Evolutionary conservation across 2,329 filamentous ascomycete genomes (phyloP).

Genomic region (Phoma herbarum): DNA sequence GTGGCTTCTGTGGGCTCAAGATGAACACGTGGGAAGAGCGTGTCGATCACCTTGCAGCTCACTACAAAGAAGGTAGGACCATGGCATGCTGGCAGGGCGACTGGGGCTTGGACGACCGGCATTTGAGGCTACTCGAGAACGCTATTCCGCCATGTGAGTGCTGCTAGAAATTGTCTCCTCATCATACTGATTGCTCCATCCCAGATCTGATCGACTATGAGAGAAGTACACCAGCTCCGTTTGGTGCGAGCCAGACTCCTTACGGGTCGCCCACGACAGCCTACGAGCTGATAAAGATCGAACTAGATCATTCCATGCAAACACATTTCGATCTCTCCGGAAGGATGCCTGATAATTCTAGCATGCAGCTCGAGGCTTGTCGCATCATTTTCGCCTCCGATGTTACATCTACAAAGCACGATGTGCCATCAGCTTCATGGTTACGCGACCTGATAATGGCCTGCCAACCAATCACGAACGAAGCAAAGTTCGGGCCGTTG

Average conservation of each 20-base stretch:
- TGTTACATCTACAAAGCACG: constrained; percentile 15
- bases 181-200: background rate
- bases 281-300: constrained; percentile 37
- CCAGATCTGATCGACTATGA: constrained; percentile 36
- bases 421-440: constrained; percentile 27
- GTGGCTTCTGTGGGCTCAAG: constrained; percentile 35
- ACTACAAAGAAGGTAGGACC: constrained; percentile 36
- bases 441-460: constrained; percentile 39
- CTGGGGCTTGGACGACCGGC: constrained; percentile 34
- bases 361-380: constrained; percentile 39
- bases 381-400: constrained; percentile 41
- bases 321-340: constrained; percentile 32
- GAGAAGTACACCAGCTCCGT: constrained; percentile 31
- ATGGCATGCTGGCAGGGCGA: constrained; percentile 42
- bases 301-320: constrained; percentile 36
- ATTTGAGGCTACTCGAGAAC: constrained; percentile 27
- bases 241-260: constrained; percentile 33
- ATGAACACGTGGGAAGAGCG: constrained; percentile 37
- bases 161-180: background rate
- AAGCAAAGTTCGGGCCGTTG: constrained; percentile 35
- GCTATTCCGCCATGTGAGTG: constrained; percentile 35
- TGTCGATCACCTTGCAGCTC: constrained; percentile 37
- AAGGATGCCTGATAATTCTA: constrained; percentile 31
- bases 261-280: constrained; percentile 37
- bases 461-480: constrained; percentile 24